Evolutionary conservation across 352 stramenopile genomes (phyloP), one percentile per base, ranked within the genome.

Genomic region (Bremia lactucae): DNA sequence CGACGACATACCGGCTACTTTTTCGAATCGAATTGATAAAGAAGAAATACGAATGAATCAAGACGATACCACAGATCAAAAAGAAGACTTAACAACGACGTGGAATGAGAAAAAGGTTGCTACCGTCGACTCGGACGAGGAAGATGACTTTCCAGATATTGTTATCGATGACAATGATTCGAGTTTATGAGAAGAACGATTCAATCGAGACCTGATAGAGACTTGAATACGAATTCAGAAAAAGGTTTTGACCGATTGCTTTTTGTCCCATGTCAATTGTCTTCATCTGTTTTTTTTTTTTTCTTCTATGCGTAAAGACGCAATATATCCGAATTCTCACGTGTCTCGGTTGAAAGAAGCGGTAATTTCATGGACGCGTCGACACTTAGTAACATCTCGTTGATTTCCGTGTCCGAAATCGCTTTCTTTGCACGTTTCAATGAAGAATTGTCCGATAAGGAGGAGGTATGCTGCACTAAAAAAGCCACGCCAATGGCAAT

Each of bases 71-170:
- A 36, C 61, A 21, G 50, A 57, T n/a, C 53, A 57, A 2, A 48
- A 52, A 2, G 47, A 62, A 11, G 43, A 55, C 25, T 39, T 41
- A 24, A 49, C 9, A 5, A 35, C 54, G 18, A 59, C 69, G 36
- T 52, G 47, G 31, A 49, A 64, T 6, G 44, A 62, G 4, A 53
- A 59, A 15, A 55, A 62, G 23, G 13, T 25, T 47, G 43, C 46
- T n/a, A 44, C 31, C 35, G 55, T 49, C 10, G 37, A 49, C 10
- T 43, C 59, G 11, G 36, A 65, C 11, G 73, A 86, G 26, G 74
- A 87, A 35, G 73, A 84, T 22, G 76, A 90, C 42, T 88, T 91
- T 46, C 79, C 79, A 0, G 75, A 91, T 36, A 91, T 91, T 46
- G 72, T 91, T 8, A 64, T 74, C 31, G 74, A 83, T 43, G 75